phyloP scores from a whole-genome alignment of 2,329 filamentous ascomycete species.

The Colletotrichum sidae region DNA sequence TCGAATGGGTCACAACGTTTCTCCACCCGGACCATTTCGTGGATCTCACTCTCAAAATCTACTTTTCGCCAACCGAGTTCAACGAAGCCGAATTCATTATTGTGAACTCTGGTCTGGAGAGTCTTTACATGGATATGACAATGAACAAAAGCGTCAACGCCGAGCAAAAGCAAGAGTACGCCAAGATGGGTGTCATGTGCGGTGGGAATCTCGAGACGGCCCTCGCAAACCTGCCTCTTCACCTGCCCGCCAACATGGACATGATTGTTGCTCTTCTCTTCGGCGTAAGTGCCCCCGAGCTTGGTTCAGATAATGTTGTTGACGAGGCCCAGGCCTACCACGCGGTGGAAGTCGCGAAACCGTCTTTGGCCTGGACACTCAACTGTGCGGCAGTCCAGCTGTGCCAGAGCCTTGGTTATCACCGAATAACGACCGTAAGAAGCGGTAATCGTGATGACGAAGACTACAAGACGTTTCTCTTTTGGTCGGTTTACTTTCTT shows the following conservation, averaged over 20 bases:
- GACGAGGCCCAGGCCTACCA: slow-evolving; percentile 43
- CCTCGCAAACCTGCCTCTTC: slow-evolving; percentile 45
- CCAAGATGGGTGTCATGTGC: slow-evolving; percentile 41
- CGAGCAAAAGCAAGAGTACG: slow-evolving; percentile 40
- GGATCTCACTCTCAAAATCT: slow-evolving; percentile 48
- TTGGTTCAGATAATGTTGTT: not conserved
- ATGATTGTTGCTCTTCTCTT: slow-evolving; percentile 41
- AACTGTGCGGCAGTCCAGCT: slow-evolving; percentile 47
- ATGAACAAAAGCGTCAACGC: slow-evolving; percentile 16
- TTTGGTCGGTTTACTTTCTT: slow-evolving; percentile 69
- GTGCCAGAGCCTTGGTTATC: slow-evolving; percentile 47
- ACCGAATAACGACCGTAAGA: slow-evolving; percentile 44
- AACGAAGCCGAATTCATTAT: slow-evolving; percentile 48
- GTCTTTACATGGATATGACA: slow-evolving; percentile 44
- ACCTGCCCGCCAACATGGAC: slow-evolving; percentile 45
- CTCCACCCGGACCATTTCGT: slow-evolving; percentile 45
- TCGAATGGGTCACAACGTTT: slow-evolving; percentile 46
- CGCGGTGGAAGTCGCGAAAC: slow-evolving; percentile 47
- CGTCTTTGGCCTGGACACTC: slow-evolving; percentile 46
- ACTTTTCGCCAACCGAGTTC: slow-evolving; percentile 46
- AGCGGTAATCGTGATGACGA: slow-evolving; percentile 43
- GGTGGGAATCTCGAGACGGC: slow-evolving; percentile 47
- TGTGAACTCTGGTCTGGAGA: slow-evolving; percentile 47
- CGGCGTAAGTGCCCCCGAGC: slow-evolving; percentile 34
- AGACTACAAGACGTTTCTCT: slow-evolving; percentile 55